Percentiles rank a stretch among this genome's conserved stretches.
These are phyloP conservation scores for Xylariaceae sp. DNA, from an alignment of 2,329 filamentous ascomycete species.

Conservation along the genomic window DNA sequence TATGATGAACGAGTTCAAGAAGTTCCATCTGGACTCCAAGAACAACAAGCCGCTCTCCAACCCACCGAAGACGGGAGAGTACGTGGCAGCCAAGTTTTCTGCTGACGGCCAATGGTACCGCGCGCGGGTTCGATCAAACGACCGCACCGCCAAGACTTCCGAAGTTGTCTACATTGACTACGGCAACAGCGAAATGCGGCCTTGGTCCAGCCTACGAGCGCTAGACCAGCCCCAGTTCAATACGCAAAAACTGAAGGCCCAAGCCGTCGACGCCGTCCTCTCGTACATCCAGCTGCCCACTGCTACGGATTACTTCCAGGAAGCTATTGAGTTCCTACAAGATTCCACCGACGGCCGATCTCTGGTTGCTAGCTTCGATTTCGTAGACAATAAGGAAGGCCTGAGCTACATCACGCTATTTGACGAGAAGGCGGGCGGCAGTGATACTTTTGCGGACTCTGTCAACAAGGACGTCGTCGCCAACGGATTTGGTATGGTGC, in stretches of 20 bases:
- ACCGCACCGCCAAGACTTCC: conserved; percentile 80
- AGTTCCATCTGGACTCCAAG: conserved; percentile 80
- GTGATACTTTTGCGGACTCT: conserved; percentile 62
- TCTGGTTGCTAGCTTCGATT: conserved; percentile 89
- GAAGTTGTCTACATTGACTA: conserved; percentile 96
- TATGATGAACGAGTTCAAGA: conserved; percentile 86
- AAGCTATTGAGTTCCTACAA: conserved; percentile 71
- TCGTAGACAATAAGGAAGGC: conserved; percentile 72
- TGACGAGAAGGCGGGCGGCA: conserved; percentile 62
- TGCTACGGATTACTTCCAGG: conserved; percentile 74
- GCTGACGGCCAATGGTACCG: conserved; percentile 94
- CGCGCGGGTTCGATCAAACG: conserved; percentile 84
- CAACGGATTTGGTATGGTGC: conserved; percentile 85
- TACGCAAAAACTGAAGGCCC: conserved; percentile 74
- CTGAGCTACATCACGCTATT: conserved; percentile 84
- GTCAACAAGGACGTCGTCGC: conserved; percentile 84
- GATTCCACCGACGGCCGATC: conserved; percentile 70
- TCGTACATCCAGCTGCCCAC: conserved; percentile 87
- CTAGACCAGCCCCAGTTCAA: conserved; percentile 76
- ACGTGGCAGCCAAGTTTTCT: conserved; percentile 86
- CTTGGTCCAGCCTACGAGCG: conserved; percentile 81
- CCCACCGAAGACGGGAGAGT: conserved; percentile 85
- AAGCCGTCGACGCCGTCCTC: conserved; percentile 81
- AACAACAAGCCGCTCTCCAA: conserved; percentile 71
- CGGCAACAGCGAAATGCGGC: conserved; percentile 85